These are phyloP conservation scores for Pseudotsuga menziesii DNA, from an alignment of 75 land plant genomes.

Conservation along the genomic window DNA sequence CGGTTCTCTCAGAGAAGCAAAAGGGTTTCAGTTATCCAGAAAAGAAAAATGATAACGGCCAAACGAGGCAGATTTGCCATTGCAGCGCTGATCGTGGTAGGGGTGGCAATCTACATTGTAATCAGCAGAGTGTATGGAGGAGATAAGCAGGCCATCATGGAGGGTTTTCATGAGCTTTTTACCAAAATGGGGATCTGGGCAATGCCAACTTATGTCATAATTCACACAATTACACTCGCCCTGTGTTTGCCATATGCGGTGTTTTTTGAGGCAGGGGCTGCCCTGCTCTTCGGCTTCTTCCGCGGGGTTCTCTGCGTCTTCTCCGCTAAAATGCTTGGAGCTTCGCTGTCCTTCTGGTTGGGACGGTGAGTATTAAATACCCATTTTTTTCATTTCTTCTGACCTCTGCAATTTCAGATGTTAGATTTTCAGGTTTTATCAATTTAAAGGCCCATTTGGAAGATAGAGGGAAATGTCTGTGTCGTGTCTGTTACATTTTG, in stretches of 20 bases:
- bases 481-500: too few relatives aligned
- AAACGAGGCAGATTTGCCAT: background rate
- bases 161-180: slow-evolving; percentile 22
- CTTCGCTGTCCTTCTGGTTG: slow-evolving; percentile 91
- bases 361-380: slow-evolving; percentile 52
- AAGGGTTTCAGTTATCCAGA: background rate
- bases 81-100: slow-evolving; percentile 11
- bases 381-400: too few relatives aligned
- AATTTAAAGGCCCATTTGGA: too few relatives aligned
- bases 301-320: slow-evolving; percentile 83
- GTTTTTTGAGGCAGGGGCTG: slow-evolving; percentile 90
- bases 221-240: slow-evolving; percentile 81
- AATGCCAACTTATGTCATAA: slow-evolving; percentile 63
- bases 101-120: background rate
- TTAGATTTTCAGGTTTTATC: too few relatives aligned
- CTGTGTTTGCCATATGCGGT: slow-evolving; percentile 88
- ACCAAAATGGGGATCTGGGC: slow-evolving; percentile 73
- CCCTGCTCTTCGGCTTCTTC: slow-evolving; percentile 81
- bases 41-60: background rate
- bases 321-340: slow-evolving; percentile 83
- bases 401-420: too few relatives aligned
- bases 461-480: too few relatives aligned
- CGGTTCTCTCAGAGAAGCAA: too few relatives aligned
- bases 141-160: slow-evolving; percentile 46
- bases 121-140: slow-evolving; percentile 26